Conservation (phyloP, 2,329 filamentous ascomycete genomes). For the Colletotrichum graminicola region DNA sequence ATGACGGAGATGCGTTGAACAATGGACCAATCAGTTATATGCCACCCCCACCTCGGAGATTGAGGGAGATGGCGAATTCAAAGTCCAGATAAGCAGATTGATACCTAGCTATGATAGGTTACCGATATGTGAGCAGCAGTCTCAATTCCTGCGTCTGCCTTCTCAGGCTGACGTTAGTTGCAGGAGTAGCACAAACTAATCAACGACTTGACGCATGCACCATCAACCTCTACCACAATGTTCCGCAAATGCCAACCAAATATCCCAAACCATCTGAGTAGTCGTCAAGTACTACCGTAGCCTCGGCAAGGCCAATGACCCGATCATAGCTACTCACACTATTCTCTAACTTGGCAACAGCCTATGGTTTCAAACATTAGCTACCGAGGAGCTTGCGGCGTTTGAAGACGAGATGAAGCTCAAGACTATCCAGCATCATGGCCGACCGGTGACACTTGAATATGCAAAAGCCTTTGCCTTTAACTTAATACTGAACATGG, state of each 20-base stretch:
- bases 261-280: not conserved
- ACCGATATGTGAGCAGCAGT: not conserved
- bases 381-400: not conserved
- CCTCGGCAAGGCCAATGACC: not conserved
- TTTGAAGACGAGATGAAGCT: not conserved
- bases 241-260: not conserved
- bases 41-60: not conserved
- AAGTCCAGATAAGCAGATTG: not conserved
- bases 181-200: not conserved
- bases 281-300: not conserved
- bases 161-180: not conserved
- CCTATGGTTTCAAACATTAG: too few species aligned
- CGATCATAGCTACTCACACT: too few species aligned
- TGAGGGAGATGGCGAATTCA: not conserved
- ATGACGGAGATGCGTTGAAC: not conserved
- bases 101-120: not conserved
- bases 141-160: not conserved
- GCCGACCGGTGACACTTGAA: too few species aligned
- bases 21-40: conserved; percentile 24
- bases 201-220: too few species aligned
- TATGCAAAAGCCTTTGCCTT: not conserved
- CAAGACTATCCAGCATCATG: not conserved
- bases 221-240: not conserved
- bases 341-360: not conserved
- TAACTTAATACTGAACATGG: not conserved